Evolutionary conservation across 2,329 filamentous ascomycete species (phyloP).

Genomic region (Neobulgaria alba): DNA sequence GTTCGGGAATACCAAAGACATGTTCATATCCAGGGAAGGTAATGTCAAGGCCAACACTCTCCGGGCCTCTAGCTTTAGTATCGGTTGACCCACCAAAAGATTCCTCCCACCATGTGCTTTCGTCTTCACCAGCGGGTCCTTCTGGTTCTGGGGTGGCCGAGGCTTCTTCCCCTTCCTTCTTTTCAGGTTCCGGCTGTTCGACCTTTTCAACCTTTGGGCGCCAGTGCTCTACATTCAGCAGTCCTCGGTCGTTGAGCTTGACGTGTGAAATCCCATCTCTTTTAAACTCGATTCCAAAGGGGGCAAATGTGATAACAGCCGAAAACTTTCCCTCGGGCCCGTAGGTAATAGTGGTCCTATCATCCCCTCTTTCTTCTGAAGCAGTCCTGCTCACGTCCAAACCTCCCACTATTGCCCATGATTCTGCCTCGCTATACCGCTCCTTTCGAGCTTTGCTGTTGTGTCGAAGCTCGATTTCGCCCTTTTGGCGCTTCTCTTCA

Average conservation of each 20-base stretch:
- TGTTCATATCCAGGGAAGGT: slow-evolving; percentile 86
- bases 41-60: slow-evolving; percentile 86
- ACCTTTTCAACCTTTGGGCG: slow-evolving; percentile 65
- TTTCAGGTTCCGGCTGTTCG: slow-evolving; percentile 21
- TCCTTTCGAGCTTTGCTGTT: slow-evolving; percentile 80
- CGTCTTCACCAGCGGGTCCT: slow-evolving; percentile 49
- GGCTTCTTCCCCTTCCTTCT: slow-evolving; percentile 35
- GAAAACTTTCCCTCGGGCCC: slow-evolving; percentile 69
- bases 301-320: slow-evolving; percentile 73
- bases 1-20: slow-evolving; percentile 90
- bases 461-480: slow-evolving; percentile 80
- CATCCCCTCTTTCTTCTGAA: slow-evolving; percentile 56
- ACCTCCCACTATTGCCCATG: slow-evolving; percentile 80
- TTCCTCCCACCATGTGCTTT: slow-evolving; percentile 98
- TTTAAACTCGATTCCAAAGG: slow-evolving; percentile 80
- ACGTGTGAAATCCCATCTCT: slow-evolving; percentile 75
- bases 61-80: slow-evolving; percentile 86
- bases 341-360: slow-evolving; percentile 68
- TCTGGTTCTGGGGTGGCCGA: slow-evolving; percentile 25
- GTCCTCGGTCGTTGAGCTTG: slow-evolving; percentile 80
- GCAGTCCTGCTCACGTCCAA: slow-evolving; percentile 64
- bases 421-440: slow-evolving; percentile 83
- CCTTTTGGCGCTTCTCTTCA: slow-evolving; percentile 82
- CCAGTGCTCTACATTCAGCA: slow-evolving; percentile 95
- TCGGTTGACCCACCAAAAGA: slow-evolving; percentile 92